A percentile compares a stretch with the other conserved stretches of the same genome.
Evolutionary conservation across 2,329 filamentous ascomycete species (phyloP).

Genomic region (Pyrenophora seminiperda): DNA sequence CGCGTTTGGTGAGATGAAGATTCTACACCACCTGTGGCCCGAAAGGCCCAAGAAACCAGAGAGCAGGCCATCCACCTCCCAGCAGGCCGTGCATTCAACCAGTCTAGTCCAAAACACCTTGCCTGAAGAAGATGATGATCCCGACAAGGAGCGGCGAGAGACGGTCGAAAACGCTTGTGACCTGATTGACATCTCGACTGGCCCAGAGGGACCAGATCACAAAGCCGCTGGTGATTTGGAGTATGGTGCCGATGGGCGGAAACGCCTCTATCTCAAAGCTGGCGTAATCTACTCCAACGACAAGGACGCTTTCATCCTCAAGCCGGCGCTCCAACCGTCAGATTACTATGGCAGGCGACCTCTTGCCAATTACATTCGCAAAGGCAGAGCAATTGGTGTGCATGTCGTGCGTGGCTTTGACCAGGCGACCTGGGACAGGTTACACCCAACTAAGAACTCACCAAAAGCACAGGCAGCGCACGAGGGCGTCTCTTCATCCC

Average conservation of each 20-base stretch:
- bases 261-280: conserved; percentile 70
- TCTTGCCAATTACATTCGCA: conserved; percentile 78
- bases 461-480: conserved; percentile 50
- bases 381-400: conserved; percentile 80
- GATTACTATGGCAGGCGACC: conserved; percentile 82
- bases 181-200: conserved; percentile 55
- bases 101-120: conserved; percentile 41
- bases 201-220: conserved; percentile 53
- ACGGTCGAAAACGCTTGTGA: conserved; percentile 54
- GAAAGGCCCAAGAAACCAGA: conserved; percentile 62
- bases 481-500: conserved; percentile 53
- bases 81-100: conserved; percentile 34
- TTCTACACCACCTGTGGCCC: conserved; percentile 82
- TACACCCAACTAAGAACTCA: conserved; percentile 63
- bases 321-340: conserved; percentile 83
- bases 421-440: conserved; percentile 72
- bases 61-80: conserved; percentile 51
- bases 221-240: conserved; percentile 53
- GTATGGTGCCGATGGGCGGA: conserved; percentile 52
- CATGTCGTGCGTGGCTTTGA: conserved; percentile 91
- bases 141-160: conserved; percentile 51
- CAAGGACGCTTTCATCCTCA: conserved; percentile 79
- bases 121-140: conserved; percentile 46
- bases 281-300: conserved; percentile 86
- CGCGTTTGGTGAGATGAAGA: conserved; percentile 86